These are phyloP conservation scores for Ampelomyces quisqualis DNA, from an alignment of 2,329 filamentous ascomycete species.

Conservation along the genomic window DNA sequence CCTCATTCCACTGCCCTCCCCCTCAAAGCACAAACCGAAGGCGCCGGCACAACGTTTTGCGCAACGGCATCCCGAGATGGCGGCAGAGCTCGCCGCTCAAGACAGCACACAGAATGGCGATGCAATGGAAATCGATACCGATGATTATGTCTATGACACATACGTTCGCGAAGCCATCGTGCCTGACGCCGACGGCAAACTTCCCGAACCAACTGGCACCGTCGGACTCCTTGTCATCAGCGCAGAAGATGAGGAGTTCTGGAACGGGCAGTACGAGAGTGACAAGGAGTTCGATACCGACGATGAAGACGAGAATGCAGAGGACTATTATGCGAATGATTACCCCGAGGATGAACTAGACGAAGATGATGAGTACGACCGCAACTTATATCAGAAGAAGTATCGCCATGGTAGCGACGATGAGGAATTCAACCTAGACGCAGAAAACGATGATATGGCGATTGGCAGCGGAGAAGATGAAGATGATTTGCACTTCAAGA, in stretches of 20 bases:
- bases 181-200: conserved; percentile 37
- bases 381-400: conserved; percentile 43
- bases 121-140: conserved; percentile 43
- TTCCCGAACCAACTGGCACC: conserved; percentile 27
- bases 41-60: conserved; percentile 36
- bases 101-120: conserved; percentile 13
- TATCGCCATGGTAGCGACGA: conserved; percentile 46
- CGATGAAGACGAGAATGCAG: conserved; percentile 66
- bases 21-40: conserved; percentile 40
- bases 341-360: conserved; percentile 79
- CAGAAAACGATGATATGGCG: conserved; percentile 18
- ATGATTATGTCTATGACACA: conserved; percentile 63
- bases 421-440: conserved; percentile 39
- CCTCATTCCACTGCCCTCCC: conserved; percentile 11
- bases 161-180: conserved; percentile 54
- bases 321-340: conserved; percentile 76
- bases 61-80: conserved; percentile 36
- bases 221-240: conserved; percentile 52
- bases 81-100: conserved; percentile 18
- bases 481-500: conserved; percentile 33
- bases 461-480: conserved; percentile 31
- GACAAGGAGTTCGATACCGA: conserved; percentile 59
- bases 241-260: conserved; percentile 56
- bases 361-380: conserved; percentile 65
- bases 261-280: conserved; percentile 58